Conservation (phyloP, 1,284 basidiomycete species). For the Cutaneotrichosporon sp. region DNA sequence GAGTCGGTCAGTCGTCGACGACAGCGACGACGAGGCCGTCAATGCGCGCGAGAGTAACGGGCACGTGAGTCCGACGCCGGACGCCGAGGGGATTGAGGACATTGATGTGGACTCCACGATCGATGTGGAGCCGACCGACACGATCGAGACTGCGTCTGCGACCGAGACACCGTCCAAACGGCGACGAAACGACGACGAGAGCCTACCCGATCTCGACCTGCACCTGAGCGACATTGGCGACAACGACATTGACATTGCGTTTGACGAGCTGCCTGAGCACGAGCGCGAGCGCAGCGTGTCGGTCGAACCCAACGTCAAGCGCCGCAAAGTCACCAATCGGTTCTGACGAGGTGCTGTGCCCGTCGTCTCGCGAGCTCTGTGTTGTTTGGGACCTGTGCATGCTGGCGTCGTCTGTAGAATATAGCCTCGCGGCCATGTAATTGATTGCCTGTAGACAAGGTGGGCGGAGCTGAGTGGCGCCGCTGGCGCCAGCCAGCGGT, state of each 20-base stretch:
- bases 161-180: neutral
- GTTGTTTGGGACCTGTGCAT: no score
- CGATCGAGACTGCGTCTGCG: neutral
- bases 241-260: slow-evolving; percentile 22
- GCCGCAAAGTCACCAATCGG: neutral
- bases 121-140: slow-evolving; percentile 6
- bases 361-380: no score
- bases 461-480: neutral
- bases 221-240: slow-evolving; percentile 7
- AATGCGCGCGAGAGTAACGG: slow-evolving; percentile 12
- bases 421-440: neutral
- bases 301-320: slow-evolving; percentile 21
- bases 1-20: slow-evolving; percentile 47
- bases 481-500: no score
- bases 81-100: slow-evolving; percentile 3
- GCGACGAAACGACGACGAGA: slow-evolving; percentile 6
- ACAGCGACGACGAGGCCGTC: slow-evolving; percentile 47
- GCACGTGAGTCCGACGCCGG: slow-evolving; percentile 12
- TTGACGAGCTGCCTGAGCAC: slow-evolving; percentile 13
- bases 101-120: neutral
- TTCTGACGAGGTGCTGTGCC: neutral
- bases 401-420: neutral
- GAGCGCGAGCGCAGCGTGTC: slow-evolving; percentile 19
- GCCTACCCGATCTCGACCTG: slow-evolving; percentile 19
- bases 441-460: neutral